phyloP scores from a whole-genome alignment of 306 rosid species.

The Astragalus glycyphyllos region DNA sequence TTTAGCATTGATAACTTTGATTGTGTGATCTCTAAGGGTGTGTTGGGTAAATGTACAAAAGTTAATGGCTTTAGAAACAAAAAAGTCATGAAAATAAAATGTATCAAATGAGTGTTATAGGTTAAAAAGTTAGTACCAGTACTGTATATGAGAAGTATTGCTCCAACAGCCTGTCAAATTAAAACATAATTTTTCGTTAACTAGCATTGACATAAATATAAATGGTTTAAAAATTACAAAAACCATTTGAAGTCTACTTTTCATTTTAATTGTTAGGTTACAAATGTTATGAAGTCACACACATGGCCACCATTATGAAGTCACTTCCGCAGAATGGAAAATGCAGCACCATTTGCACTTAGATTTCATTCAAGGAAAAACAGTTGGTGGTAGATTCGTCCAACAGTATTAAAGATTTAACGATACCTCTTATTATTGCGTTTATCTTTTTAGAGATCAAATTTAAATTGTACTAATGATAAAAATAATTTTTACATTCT shows the following conservation, averaged over 20 bases:
- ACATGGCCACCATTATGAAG: conserved; percentile 3
- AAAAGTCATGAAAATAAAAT: neutral
- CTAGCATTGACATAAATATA: conserved; percentile 33
- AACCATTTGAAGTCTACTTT: conserved; percentile 23
- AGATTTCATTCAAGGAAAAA: conserved; percentile 33
- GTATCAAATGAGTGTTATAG: conserved; percentile 26
- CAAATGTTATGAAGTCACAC: conserved; percentile 8
- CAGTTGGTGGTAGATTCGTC: conserved; percentile 11
- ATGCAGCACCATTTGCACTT: conserved; percentile 14
- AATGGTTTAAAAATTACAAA: neutral
- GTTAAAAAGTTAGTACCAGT: conserved; percentile 61
- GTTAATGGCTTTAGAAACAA: conserved; percentile 12
- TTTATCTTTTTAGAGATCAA: conserved; percentile 28
- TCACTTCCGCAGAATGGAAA: neutral
- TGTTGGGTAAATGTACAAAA: conserved; percentile 5
- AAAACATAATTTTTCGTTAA: too few relatives aligned
- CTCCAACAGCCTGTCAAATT: conserved; percentile 96
- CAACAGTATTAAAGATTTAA: conserved; percentile 32
- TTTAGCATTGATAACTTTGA: too few relatives aligned
- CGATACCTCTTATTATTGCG: neutral
- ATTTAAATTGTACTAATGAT: conserved; percentile 20
- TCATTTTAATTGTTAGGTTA: neutral
- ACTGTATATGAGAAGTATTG: conserved; percentile 63
- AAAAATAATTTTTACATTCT: conserved; percentile 32
- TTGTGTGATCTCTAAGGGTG: too few relatives aligned